phyloP scores from a whole-genome alignment of 495 filamentous ascomycete genomes.

The Penicillium crystallinum region DNA sequence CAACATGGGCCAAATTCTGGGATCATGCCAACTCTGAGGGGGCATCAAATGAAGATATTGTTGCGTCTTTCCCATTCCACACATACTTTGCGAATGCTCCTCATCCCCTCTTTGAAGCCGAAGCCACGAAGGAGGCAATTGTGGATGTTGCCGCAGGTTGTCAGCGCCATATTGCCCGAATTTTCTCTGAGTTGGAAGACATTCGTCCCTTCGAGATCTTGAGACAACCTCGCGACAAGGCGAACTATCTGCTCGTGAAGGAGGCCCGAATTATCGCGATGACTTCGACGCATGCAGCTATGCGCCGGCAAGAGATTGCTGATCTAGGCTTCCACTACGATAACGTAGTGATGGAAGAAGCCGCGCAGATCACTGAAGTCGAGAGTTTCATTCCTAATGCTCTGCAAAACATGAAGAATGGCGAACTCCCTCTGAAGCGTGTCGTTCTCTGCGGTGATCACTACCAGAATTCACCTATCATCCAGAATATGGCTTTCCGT shows the following conservation, averaged over 20 bases:
- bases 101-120: slow-evolving; percentile 70
- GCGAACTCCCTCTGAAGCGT: slow-evolving; percentile 71
- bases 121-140: slow-evolving; percentile 57
- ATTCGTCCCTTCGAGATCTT: slow-evolving; percentile 94
- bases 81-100: slow-evolving; percentile 84
- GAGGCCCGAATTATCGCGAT: slow-evolving; percentile 96
- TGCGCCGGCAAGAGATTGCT: slow-evolving; percentile 88
- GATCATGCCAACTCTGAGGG: slow-evolving; percentile 51
- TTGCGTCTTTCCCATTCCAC: slow-evolving; percentile 83
- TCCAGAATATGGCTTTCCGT: slow-evolving; percentile 93
- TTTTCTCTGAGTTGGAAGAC: slow-evolving; percentile 90
- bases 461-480: slow-evolving; percentile 90
- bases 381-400: slow-evolving; percentile 94
- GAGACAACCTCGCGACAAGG: slow-evolving; percentile 78
- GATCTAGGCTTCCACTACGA: slow-evolving; percentile 93
- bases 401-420: slow-evolving; percentile 71
- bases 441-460: slow-evolving; percentile 95
- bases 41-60: slow-evolving; percentile 53
- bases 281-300: slow-evolving; percentile 98
- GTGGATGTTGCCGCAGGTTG: slow-evolving; percentile 80
- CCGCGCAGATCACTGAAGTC: slow-evolving; percentile 95
- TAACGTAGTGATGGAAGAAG: slow-evolving; percentile 98
- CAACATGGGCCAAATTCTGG: slow-evolving; percentile 83
- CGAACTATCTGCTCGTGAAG: slow-evolving; percentile 91
- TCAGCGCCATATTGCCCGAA: slow-evolving; percentile 83